Base-by-base conservation (phyloP, 495 filamentous ascomycete species). In the Neurospora hispaniola region DNA sequence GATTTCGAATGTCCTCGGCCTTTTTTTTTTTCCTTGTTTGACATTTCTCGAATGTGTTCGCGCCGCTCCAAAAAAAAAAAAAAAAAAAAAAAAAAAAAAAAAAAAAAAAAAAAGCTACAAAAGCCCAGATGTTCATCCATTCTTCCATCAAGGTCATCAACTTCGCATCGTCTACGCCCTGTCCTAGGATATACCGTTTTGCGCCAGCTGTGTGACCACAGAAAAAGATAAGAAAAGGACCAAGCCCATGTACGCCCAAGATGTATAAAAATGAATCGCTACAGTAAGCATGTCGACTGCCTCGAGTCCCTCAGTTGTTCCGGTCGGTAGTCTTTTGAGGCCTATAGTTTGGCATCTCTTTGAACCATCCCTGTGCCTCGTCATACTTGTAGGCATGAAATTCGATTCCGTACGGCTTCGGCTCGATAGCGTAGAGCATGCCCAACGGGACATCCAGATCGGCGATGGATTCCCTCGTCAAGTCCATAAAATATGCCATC, bases 381-480 rank as follows among this genome's bases (percentile, higher is more conserved):
- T 98, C 93, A 83, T 97, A 98, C 69, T 88, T 86, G 83, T 97
- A 98, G 1, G 94, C 95, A 79, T 93, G 93, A 81, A 98, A 98
- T 69, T 96, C 96, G 72, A 97, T 94, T 0, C 96, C 96, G 76
- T 99, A 99, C 4, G 96, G 96, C 85, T 97, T 98, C 73, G 96
- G 96, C 79, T 99, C 95, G 70, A 99, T 88, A 77, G 92, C 91
- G 79, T 97, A 98, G 31, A 98, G 83, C 80, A 95, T 92, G 11
- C 96, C 96, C 70, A 99, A 84, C 6, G 96, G 96, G 46, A 97
- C 92, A 77, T 98, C 94, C 54, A 99, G 85, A 74, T 95, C 92
- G 38, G 96, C 94, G 72, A 99, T 94, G 78, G 97, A 90, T 69
- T 97, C 92, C 5, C 94, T 84, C 71, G 91, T 91, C 44, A 99